phyloP scores from a whole-genome alignment of 129 eudicot species.

The Cynara cardunculus region DNA sequence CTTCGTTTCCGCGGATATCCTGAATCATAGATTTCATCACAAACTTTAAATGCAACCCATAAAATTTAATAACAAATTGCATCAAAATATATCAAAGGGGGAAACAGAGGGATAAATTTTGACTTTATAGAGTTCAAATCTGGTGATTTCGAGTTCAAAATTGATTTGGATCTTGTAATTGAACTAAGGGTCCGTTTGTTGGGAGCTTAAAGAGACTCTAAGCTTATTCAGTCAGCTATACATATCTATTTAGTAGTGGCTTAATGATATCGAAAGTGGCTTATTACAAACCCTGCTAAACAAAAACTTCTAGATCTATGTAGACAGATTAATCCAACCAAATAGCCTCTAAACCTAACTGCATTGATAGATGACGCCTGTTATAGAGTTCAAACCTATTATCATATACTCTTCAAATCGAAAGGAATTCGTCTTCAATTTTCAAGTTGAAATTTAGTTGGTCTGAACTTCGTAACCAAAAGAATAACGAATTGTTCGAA shows the following conservation, averaged over 20 bases:
- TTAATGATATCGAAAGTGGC: too few species aligned
- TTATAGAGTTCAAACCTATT: neutral
- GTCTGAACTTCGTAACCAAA: neutral
- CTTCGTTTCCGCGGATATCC: slow-evolving; percentile 85
- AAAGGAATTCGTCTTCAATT: neutral
- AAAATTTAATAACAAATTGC: neutral
- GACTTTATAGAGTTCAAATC: neutral
- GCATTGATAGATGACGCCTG: neutral
- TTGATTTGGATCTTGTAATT: neutral
- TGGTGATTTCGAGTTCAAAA: neutral
- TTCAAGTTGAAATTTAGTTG: slow-evolving; percentile 8
- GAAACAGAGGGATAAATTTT: neutral
- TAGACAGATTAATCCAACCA: too few species aligned
- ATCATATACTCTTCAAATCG: neutral
- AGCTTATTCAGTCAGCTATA: too few species aligned
- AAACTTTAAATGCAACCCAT: neutral
- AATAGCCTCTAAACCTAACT: neutral
- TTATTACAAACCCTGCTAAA: too few species aligned
- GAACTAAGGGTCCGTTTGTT: neutral
- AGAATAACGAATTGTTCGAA: neutral
- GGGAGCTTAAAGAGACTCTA: too few species aligned
- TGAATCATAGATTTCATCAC: slow-evolving; percentile 21
- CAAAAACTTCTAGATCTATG: too few species aligned
- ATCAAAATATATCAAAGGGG: neutral
- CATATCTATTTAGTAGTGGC: too few species aligned